Base-by-base conservation (phyloP, 163 green algal species). In the Chloromonas sp. region DNA sequence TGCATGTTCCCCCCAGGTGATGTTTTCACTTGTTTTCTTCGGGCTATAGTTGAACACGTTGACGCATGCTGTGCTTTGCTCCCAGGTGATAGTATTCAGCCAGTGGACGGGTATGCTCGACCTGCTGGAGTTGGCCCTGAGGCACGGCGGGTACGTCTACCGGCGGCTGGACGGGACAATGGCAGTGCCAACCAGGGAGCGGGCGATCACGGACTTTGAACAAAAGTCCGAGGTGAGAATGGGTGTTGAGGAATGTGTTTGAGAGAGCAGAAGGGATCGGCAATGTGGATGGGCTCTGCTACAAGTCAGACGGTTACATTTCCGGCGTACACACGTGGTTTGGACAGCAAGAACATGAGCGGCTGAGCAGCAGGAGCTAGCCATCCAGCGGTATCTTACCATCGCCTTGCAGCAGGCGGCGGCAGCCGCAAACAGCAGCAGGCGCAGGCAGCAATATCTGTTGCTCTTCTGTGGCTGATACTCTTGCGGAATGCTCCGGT, bases 61-160 rank as follows among this genome's bases (percentile, higher is more conserved):
- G 36, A 36, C 36, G 36, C 36, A 36, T 36, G 36, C 36, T 36
- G 36, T 36, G 36, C 36, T 36, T 36, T 36, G 36, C 36, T 36
- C 36, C 36, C 97, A 98, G 86, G 93, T 96, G 1, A 93, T 98
- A n/a, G 92, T 98, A 57, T 98, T 98, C 87, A 96, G 91, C 81
- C 94, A 97, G 88, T 96, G 91, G 94, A 98, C 88, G 1, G 83
- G 85, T 85, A 98, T 98, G 95, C 86, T 98, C 76, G 92, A 98
- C 86, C 88, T 98, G 81, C 79, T 98, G 79, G 95, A 98, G 88
- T 84, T 91, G 57, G 91, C 93, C 8, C 88, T 97, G 66, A n/a
- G 3, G 3, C 61, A 11, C 15, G 81, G 36, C 14, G 2, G 81
- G 14, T 58, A 79, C 70, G 76, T 76, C 58, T 82, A 71, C 2